These are phyloP conservation scores for Gnaphalium uliginosum DNA, from an alignment of 129 eudicot species.

Conservation along the genomic window DNA sequence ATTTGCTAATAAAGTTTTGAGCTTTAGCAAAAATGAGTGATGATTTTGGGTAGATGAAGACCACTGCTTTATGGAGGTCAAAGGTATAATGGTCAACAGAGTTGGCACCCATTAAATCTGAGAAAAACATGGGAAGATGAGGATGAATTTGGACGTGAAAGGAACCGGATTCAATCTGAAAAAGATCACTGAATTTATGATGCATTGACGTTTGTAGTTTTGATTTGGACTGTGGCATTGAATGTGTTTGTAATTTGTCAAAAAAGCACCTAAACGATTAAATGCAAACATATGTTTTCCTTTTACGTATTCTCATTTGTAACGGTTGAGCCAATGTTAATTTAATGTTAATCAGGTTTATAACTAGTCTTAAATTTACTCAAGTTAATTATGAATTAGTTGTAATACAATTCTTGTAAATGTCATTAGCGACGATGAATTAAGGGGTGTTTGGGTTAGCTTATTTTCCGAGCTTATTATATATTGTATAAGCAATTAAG, in stretches of 20 bases:
- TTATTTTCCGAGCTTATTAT: too few species aligned
- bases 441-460: too few species aligned
- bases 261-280: not conserved
- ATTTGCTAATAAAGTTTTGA: conserved; percentile 9
- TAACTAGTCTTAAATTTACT: too few species aligned
- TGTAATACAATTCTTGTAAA: too few species aligned
- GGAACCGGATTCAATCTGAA: conserved; percentile 20
- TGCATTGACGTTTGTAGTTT: conserved; percentile 18
- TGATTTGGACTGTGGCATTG: not conserved
- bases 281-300: too few species aligned
- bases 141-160: conserved; percentile 33
- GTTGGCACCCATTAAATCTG: conserved; percentile 9
- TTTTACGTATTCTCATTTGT: too few species aligned
- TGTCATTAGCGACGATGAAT: too few species aligned
- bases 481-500: too few species aligned
- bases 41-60: conserved; percentile 13
- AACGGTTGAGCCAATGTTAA: too few species aligned
- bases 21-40: not conserved
- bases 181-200: conserved; percentile 12
- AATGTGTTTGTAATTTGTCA: not conserved
- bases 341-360: too few species aligned
- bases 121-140: conserved; percentile 26
- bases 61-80: conserved; percentile 26
- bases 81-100: conserved; percentile 16
- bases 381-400: too few species aligned